These are phyloP conservation scores for Medicago lupulina DNA, from an alignment of 306 rosid genomes.

Conservation along the genomic window DNA sequence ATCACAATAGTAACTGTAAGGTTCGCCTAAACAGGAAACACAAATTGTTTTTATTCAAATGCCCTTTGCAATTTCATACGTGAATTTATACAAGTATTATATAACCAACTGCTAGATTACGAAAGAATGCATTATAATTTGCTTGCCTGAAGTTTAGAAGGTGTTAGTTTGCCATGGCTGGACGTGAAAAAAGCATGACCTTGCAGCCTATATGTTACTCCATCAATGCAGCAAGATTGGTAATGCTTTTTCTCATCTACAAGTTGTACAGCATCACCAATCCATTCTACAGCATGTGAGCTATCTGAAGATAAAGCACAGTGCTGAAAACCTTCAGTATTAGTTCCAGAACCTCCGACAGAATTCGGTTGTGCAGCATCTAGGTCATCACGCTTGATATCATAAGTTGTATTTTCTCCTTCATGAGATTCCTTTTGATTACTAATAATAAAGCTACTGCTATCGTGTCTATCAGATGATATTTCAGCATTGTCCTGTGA, in stretches of 20 bases:
- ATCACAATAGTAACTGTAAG: constrained; percentile 19
- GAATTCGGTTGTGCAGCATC: constrained; percentile 52
- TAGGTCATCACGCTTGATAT: constrained; percentile 58
- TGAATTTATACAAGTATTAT: constrained; percentile 34
- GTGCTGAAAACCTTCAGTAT: constrained; percentile 48
- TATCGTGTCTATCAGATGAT: constrained; percentile 48
- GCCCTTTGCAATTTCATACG: constrained; percentile 16
- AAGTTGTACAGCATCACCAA: constrained; percentile 57
- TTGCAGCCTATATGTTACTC: constrained; percentile 69
- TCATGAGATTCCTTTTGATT: constrained; percentile 48
- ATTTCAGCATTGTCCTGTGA: constrained; percentile 46
- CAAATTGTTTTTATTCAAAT: constrained; percentile 15
- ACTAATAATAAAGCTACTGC: constrained; percentile 29
- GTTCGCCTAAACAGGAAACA: constrained; percentile 21
- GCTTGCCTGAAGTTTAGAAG: constrained; percentile 88
- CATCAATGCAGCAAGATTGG: constrained; percentile 69
- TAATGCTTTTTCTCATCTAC: constrained; percentile 63
- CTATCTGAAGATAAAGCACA: constrained; percentile 54
- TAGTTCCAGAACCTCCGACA: constrained; percentile 58
- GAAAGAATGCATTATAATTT: constrained; percentile 40
- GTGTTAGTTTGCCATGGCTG: constrained; percentile 63
- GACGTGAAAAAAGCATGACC: constrained; percentile 74
- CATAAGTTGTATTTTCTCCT: constrained; percentile 54
- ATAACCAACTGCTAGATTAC: constrained; percentile 31
- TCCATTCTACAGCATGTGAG: constrained; percentile 73